A percentile compares a stretch with the other conserved stretches of the same genome.
These are phyloP conservation scores for Fusarium ramigenum DNA, from an alignment of 2,329 filamentous ascomycete species.

Conservation along the genomic window DNA sequence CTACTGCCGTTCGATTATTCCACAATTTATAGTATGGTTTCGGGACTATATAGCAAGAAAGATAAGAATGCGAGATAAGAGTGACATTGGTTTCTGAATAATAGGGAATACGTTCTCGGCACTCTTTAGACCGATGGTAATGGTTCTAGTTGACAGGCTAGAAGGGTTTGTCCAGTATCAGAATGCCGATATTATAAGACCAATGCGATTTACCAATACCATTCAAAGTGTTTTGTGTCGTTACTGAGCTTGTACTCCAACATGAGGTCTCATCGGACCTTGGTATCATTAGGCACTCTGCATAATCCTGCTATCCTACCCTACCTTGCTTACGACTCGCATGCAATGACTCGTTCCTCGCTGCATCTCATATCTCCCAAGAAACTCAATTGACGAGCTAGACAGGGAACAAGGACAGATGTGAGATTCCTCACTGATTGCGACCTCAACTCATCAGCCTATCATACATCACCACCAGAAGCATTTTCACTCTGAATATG, in stretches of 20 bases:
- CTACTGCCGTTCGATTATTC: background rate
- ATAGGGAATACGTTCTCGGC: background rate
- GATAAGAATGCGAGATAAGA: background rate
- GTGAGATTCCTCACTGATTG: background rate
- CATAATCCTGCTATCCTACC: background rate
- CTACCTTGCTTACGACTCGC: background rate
- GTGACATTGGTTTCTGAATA: background rate
- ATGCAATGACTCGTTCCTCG: background rate
- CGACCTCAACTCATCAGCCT: fast-evolving
- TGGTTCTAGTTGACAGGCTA: background rate
- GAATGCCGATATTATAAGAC: background rate
- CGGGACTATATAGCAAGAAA: background rate
- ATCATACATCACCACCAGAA: background rate
- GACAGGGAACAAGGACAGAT: background rate
- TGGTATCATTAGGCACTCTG: background rate
- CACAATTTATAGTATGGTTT: background rate
- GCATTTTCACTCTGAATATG: background rate
- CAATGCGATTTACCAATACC: background rate
- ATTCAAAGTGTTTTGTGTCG: fast-evolving
- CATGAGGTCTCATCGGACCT: background rate
- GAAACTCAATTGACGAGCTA: background rate
- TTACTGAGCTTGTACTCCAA: fast-evolving
- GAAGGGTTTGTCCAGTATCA: background rate
- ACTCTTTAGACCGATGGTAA: background rate
- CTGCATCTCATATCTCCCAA: background rate